Percentiles rank a stretch among this genome's conserved stretches.
Conservation (phyloP, 257 asterid genomes). For the Catharanthus roseus region DNA sequence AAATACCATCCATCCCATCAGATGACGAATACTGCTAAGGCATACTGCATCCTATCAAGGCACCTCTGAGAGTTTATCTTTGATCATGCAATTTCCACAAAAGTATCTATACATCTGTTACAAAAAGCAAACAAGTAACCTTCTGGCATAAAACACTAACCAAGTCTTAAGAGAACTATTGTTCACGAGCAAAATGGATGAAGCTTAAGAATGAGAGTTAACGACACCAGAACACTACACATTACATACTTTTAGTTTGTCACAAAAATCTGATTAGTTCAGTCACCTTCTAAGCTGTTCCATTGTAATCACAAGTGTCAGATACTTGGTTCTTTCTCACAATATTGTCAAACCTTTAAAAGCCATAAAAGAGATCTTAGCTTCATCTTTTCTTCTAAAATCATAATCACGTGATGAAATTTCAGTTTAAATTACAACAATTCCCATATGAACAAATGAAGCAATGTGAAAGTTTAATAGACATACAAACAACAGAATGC, state of each 20-base stretch:
- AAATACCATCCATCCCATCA: neutral
- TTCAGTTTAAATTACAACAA: constrained; percentile 39
- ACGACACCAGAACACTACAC: neutral
- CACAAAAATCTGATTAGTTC: neutral
- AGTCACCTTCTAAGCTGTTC: neutral
- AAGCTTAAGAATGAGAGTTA: neutral
- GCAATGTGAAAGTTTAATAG: constrained; percentile 37
- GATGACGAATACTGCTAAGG: neutral
- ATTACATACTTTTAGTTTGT: neutral
- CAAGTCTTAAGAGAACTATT: neutral
- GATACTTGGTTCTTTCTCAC: neutral
- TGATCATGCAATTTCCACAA: neutral
- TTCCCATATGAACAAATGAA: constrained; percentile 49
- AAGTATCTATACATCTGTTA: neutral
- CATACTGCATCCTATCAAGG: neutral
- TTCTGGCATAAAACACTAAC: neutral
- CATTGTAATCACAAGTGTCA: neutral
- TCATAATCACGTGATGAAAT: constrained; percentile 25
- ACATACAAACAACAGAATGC: constrained; percentile 49
- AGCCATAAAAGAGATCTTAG: neutral
- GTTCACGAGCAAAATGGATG: neutral
- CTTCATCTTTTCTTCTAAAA: constrained; percentile 10
- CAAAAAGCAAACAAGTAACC: neutral
- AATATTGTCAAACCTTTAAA: neutral
- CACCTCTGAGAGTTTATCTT: neutral